Conservation (phyloP, 805 yeast genomes). For the Kazachstania viticola region DNA sequence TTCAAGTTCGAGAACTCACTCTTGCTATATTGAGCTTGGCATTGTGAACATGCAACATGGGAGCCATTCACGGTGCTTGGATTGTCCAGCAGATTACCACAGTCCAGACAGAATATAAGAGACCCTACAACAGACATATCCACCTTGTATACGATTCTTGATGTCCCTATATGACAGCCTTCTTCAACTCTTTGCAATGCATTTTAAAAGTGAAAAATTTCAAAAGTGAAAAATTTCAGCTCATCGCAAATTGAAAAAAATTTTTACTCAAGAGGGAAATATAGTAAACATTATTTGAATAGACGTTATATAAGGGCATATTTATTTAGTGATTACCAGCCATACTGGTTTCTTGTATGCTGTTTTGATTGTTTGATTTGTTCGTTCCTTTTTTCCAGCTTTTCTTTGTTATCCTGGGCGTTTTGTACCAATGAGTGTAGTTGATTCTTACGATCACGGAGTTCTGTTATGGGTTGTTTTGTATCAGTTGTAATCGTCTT, state of each 20-base stretch:
- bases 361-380: conserved; percentile 8
- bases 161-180: too few relatives aligned
- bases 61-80: conserved; percentile 36
- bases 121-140: conserved; percentile 92
- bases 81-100: conserved; percentile 78
- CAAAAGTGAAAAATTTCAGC: too few relatives aligned
- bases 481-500: conserved; percentile 1
- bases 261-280: too few relatives aligned
- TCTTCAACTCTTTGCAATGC: background rate
- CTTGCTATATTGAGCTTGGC: conserved; percentile 28
- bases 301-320: background rate
- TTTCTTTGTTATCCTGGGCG: conserved; percentile 11
- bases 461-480: conserved; percentile 7
- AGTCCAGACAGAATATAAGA: conserved; percentile 81
- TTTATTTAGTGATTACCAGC: conserved; percentile 8
- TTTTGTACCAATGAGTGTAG: conserved; percentile 12
- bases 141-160: too few relatives aligned
- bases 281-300: too few relatives aligned
- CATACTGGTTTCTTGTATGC: conserved; percentile 11
- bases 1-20: conserved; percentile 59
- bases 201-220: too few relatives aligned
- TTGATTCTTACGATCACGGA: conserved; percentile 13
- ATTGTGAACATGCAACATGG: conserved; percentile 46
- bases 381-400: conserved; percentile 9
- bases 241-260: too few relatives aligned